Conservation (phyloP, 345 rosid genomes). For the Citrus australasica region DNA sequence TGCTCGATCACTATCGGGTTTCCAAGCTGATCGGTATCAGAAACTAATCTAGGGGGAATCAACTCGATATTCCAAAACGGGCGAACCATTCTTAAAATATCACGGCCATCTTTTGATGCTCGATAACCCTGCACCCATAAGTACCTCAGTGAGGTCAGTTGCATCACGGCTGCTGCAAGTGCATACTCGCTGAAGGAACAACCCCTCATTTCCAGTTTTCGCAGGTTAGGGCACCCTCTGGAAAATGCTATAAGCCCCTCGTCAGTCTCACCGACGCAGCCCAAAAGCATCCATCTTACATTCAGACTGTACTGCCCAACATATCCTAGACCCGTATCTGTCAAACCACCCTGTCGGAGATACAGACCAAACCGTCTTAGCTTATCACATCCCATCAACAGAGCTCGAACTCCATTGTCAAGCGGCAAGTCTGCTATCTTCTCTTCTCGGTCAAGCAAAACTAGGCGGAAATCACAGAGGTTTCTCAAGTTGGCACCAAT, state of each 20-base stretch:
- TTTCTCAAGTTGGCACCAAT: conserved; percentile 66
- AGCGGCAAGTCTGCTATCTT: conserved; percentile 81
- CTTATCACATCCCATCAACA: conserved; percentile 79
- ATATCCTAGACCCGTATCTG: conserved; percentile 80
- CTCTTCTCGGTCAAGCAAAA: conserved; percentile 72
- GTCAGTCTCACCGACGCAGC: conserved; percentile 79
- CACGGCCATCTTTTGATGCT: conserved; percentile 47
- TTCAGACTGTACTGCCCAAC: conserved; percentile 70
- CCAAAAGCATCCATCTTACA: conserved; percentile 93
- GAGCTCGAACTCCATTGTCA: conserved; percentile 81
- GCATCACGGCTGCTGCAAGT: conserved; percentile 58
- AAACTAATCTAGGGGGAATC: conserved; percentile 54
- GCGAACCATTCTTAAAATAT: conserved; percentile 70
- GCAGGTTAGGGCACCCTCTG: conserved; percentile 79
- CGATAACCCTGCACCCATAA: conserved; percentile 95
- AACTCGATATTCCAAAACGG: conserved; percentile 97
- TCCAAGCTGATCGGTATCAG: conserved; percentile 24
- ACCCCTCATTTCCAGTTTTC: conserved; percentile 90
- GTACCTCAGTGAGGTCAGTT: conserved; percentile 73
- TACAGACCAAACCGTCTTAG: conserved; percentile 77
- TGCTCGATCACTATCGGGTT: conserved; percentile 38
- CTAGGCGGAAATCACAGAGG: conserved; percentile 82
- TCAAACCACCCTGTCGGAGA: conserved; percentile 75
- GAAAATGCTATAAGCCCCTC: conserved; percentile 75
- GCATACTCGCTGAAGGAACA: conserved; percentile 85